A percentile compares a stretch with the other conserved stretches of the same genome.
Evolutionary conservation across 2,329 filamentous ascomycete genomes (phyloP).

Genomic region (Gyromitra esculenta): DNA sequence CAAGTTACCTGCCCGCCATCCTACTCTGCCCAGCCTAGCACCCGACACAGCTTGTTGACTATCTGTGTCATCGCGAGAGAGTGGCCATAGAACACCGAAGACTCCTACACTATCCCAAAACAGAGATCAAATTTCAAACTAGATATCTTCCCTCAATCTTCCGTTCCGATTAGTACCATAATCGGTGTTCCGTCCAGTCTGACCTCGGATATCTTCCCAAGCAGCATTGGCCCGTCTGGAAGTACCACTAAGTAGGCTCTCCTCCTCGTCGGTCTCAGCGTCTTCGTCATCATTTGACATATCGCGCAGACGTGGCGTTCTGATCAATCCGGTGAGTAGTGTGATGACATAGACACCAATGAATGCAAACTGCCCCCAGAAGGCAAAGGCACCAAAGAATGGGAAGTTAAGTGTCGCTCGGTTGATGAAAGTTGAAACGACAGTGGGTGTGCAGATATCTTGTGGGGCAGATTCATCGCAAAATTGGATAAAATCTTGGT

Average conservation of each 20-base stretch:
- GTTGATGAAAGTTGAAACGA: conserved; percentile 93
- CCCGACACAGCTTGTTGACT: background rate
- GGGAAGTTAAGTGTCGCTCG: conserved; percentile 92
- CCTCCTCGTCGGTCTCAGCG: conserved; percentile 85
- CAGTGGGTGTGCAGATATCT: conserved; percentile 86
- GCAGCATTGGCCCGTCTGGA: conserved; percentile 24
- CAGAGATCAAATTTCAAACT: conserved; percentile 14
- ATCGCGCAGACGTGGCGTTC: conserved; percentile 79
- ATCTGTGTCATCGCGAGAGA: conserved; percentile 6
- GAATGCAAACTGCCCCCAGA: conserved; percentile 96
- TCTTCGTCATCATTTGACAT: conserved; percentile 85
- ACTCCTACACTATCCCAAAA: conserved; percentile 12
- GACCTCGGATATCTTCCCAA: conserved; percentile 46
- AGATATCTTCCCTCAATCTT: conserved; percentile 33
- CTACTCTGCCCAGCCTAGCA: background rate
- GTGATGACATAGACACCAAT: conserved; percentile 83
- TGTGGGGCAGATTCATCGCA: conserved; percentile 84
- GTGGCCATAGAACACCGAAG: conserved; percentile 15
- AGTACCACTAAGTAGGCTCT: conserved; percentile 72
- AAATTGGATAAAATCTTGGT: conserved; percentile 76
- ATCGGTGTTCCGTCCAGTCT: conserved; percentile 20
- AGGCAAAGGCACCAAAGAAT: conserved; percentile 89
- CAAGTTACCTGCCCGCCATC: conserved; percentile 13
- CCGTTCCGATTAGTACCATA: conserved; percentile 45
- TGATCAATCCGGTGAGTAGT: conserved; percentile 80